Conservation (phyloP, 306 rosid genomes). For the Cercis canadensis region DNA sequence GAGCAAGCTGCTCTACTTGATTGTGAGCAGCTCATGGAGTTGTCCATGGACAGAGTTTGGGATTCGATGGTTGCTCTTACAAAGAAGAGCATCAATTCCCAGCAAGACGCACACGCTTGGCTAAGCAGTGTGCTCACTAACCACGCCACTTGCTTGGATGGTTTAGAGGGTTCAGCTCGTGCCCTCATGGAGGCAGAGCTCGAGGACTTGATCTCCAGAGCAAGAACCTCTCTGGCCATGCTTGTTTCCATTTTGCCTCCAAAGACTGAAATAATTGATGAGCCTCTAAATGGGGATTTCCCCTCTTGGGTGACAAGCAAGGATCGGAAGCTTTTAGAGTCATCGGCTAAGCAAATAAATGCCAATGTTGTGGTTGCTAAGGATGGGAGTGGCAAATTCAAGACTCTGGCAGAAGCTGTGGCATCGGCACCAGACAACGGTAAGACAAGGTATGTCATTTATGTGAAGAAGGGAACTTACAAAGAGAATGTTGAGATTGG, state of each 20-base stretch:
- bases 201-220: conserved; percentile 49
- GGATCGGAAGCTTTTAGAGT: conserved; percentile 56
- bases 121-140: conserved; percentile 73
- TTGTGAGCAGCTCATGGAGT: conserved; percentile 62
- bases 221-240: conserved; percentile 58
- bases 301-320: conserved; percentile 55
- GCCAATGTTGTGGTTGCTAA: conserved; percentile 66
- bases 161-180: conserved; percentile 41
- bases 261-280: background rate
- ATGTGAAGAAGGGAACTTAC: conserved; percentile 58
- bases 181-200: conserved; percentile 44
- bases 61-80: conserved; percentile 51
- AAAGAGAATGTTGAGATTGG: conserved; percentile 55
- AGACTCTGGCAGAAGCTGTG: conserved; percentile 58
- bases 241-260: conserved; percentile 45
- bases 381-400: conserved; percentile 63
- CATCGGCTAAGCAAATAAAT: conserved; percentile 35
- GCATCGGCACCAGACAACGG: conserved; percentile 51
- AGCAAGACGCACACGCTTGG: conserved; percentile 70
- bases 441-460: conserved; percentile 48
- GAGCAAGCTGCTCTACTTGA: conserved; percentile 51
- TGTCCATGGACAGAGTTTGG: conserved; percentile 51
- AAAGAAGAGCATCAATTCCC: conserved; percentile 8
- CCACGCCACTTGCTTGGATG: conserved; percentile 75
- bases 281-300: conserved; percentile 34